Base-by-base conservation (phyloP, 2,329 filamentous ascomycete species). In the Nannizziopsis barbatae region DNA sequence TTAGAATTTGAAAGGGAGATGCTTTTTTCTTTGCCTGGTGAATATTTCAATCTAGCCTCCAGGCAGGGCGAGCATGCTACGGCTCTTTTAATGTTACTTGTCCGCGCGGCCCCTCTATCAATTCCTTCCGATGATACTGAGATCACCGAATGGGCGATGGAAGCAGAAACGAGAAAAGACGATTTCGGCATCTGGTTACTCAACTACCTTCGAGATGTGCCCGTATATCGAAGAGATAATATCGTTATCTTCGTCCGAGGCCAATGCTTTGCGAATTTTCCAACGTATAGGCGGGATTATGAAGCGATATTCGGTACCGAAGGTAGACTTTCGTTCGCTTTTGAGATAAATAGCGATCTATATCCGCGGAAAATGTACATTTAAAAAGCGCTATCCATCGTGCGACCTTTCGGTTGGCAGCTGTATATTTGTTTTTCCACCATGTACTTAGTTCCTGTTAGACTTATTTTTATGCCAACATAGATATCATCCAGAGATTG, bases 41-140 rank as follows among this genome's bases (percentile, higher is more conserved):
- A 65, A 6, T 62, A 67, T 44, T 69, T 66, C 45, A 45, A 60
- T 12, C 58, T 59, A 1, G 65, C 62, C 4, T 56, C 60, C 39
- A 57, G 10, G 52, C 57, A n/a, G 14, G 57, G 54, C 1, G 45
- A 58, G 7, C 32, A 42, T 15, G 57, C 63, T 31, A 47, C 56
- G 1, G 49, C 54, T 0, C 53, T 65, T 17, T 62, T 69, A 15
- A 55, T 60, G 36, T 47, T 60, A 3, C 57, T 70, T 5, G 32
- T 70, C 3, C 65, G 66, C 33, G 58, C 64, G 9, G 65, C 58
- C 37, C 62, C 67, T 0, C 64, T 68, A 42, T 68, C 65, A 4
- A 47, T 68, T 5, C 67, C 67, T 1, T 31, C 55, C 1, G 58
- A 67, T 36, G 62, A 64, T 3, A 35, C 59, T 0, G 61, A 65